Conservation (phyloP, 768 basidiomycete species). For the Amyloporia xantha region DNA sequence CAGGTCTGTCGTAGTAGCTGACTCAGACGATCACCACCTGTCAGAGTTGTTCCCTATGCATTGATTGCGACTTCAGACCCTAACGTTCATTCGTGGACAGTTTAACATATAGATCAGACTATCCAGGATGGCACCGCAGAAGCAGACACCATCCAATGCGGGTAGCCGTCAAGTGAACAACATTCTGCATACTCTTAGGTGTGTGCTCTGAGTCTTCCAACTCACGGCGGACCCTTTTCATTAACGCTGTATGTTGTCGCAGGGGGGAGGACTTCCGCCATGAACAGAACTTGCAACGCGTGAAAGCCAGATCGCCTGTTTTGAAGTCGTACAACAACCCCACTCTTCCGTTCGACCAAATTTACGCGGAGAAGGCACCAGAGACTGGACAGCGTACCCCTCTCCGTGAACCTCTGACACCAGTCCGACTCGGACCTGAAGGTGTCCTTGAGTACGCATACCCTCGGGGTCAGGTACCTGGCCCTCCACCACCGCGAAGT, state of each 20-base stretch:
- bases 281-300: slow-evolving; percentile 43
- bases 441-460: slow-evolving; percentile 15
- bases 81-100: not conserved
- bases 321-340: slow-evolving; percentile 31
- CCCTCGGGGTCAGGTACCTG: slow-evolving; percentile 19
- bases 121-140: not conserved
- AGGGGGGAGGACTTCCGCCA: slow-evolving; percentile 74
- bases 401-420: slow-evolving; percentile 5
- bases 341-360: slow-evolving; percentile 39
- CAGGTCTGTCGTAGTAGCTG: not conserved
- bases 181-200: slow-evolving; percentile 49
- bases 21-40: not conserved
- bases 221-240: too few relatives aligned
- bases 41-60: too few relatives aligned
- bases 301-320: slow-evolving; percentile 8
- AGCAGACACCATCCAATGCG: not conserved
- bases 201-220: slow-evolving; percentile 7
- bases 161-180: slow-evolving; percentile 34
- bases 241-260: not conserved
- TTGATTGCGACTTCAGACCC: not conserved
- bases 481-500: slow-evolving; percentile 40
- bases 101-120: not conserved
- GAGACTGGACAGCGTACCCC: slow-evolving; percentile 9
- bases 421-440: slow-evolving; percentile 6
- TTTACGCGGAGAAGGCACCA: slow-evolving; percentile 15